Conservation (phyloP, 192 early-diverging fungal species). For the Coemansia javaensis region DNA sequence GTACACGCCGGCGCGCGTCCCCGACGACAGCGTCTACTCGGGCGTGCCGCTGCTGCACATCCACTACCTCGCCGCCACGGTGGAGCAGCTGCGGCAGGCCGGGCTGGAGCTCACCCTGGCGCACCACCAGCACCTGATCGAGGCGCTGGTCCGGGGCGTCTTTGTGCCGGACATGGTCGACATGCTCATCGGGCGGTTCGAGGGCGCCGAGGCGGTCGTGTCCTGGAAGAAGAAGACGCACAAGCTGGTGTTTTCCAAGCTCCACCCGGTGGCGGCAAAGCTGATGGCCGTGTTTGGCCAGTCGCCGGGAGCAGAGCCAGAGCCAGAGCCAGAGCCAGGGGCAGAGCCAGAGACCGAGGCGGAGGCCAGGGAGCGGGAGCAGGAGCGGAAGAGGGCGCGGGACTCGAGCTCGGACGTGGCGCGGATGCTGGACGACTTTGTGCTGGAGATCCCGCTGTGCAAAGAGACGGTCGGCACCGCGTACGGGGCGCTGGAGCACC, state of each 20-base stretch:
- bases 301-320: no score
- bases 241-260: not conserved
- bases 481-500: conserved; percentile 19
- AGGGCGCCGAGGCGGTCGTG: conserved; percentile 3
- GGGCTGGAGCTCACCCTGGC: conserved; percentile 32
- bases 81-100: conserved; percentile 32
- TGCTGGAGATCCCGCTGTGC: conserved; percentile 29
- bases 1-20: conserved; percentile 25
- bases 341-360: no score
- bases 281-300: not conserved
- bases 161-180: conserved; percentile 22
- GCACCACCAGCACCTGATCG: conserved; percentile 39
- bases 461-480: conserved; percentile 23
- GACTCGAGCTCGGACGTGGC: no score
- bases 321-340: not conserved
- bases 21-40: conserved; percentile 36
- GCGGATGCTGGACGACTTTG: conserved; percentile 24
- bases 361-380: not conserved
- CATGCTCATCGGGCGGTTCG: conserved; percentile 31
- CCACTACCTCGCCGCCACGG: conserved; percentile 25
- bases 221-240: not conserved
- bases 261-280: conserved; percentile 2
- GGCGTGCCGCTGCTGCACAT: conserved; percentile 32
- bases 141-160: conserved; percentile 29
- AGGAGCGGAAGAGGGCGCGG: no score